A percentile compares a stretch with the other conserved stretches of the same genome.
Evolutionary conservation across 2,329 filamentous ascomycete genomes (phyloP).

Genomic region (Fusarium tupiense): DNA sequence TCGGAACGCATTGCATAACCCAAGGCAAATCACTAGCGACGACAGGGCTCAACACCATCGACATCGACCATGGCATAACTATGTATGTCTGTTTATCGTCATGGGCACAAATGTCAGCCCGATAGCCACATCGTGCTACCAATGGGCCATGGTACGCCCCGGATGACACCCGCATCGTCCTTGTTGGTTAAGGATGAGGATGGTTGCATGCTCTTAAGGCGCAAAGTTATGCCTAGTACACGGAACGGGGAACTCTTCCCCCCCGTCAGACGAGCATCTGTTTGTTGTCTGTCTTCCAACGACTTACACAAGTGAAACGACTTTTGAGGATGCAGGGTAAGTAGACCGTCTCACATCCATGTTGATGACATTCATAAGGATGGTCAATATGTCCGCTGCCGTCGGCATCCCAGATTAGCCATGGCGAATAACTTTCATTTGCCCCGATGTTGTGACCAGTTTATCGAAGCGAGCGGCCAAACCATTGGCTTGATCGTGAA

Average conservation of each 20-base stretch:
- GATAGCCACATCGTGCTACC: slow-evolving; percentile 24
- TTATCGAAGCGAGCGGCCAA: neutral
- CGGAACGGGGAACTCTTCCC: slow-evolving; percentile 6
- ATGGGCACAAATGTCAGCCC: slow-evolving; percentile 28
- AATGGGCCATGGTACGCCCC: slow-evolving; percentile 7
- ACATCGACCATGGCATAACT: slow-evolving; percentile 8
- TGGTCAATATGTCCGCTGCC: slow-evolving; percentile 1
- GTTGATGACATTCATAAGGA: neutral
- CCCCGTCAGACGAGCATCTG: slow-evolving; percentile 9
- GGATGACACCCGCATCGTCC: slow-evolving; percentile 19
- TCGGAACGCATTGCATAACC: neutral
- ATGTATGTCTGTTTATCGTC: slow-evolving; percentile 14
- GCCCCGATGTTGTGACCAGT: neutral
- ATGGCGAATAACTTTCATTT: neutral
- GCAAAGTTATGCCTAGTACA: slow-evolving; percentile 25
- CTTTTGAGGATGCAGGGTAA: slow-evolving; percentile 11
- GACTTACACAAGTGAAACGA: neutral
- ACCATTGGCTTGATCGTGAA: neutral
- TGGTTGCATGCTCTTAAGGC: slow-evolving; percentile 15
- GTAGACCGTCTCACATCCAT: neutral
- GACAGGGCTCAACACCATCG: slow-evolving; percentile 7
- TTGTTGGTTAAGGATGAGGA: slow-evolving; percentile 12
- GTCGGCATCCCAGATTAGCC: slow-evolving; percentile 3
- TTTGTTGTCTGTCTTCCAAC: slow-evolving; percentile 8
- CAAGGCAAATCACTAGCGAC: neutral